Percentiles rank a stretch among this genome's conserved stretches.
Evolutionary conservation across 2,329 filamentous ascomycete species (phyloP).

Genomic region (Fusarium vanettenii): DNA sequence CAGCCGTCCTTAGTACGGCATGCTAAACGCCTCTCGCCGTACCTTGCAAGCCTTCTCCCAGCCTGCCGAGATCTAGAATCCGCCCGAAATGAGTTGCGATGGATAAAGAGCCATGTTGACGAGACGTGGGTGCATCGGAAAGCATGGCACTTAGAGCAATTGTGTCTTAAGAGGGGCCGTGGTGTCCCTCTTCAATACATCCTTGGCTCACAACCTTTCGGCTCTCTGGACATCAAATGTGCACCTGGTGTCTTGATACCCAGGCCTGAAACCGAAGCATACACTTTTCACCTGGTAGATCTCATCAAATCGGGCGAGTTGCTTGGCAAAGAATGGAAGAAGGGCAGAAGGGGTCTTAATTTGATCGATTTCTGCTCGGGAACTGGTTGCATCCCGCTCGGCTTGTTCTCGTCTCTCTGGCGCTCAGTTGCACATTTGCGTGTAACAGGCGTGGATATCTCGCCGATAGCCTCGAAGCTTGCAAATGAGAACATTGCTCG

Average conservation of each 20-base stretch:
- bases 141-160: slow-evolving; percentile 46
- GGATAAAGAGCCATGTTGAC: slow-evolving; percentile 73
- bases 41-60: slow-evolving; percentile 71
- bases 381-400: slow-evolving; percentile 87
- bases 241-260: slow-evolving; percentile 86
- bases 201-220: slow-evolving; percentile 89
- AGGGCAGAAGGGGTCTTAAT: slow-evolving; percentile 54
- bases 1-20: slow-evolving; percentile 66
- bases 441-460: slow-evolving; percentile 81
- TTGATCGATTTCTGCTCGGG: slow-evolving; percentile 92
- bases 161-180: slow-evolving; percentile 62
- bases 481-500: slow-evolving; percentile 71
- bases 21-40: slow-evolving; percentile 64
- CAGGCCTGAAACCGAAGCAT: slow-evolving; percentile 80
- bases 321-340: slow-evolving; percentile 13
- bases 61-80: slow-evolving; percentile 72
- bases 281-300: slow-evolving; percentile 66
- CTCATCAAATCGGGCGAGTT: slow-evolving; percentile 50
- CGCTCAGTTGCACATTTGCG: slow-evolving; percentile 54
- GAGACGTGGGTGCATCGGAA: slow-evolving; percentile 28
- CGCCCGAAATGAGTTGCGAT: slow-evolving; percentile 76
- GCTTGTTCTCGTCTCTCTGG: slow-evolving; percentile 73
- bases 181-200: slow-evolving; percentile 91
- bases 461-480: slow-evolving; percentile 71
- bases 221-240: slow-evolving; percentile 82